A percentile compares a stretch with the other conserved stretches of the same genome.
Evolutionary conservation across 352 stramenopile species (phyloP).

Genomic region (Phytophthora macrochlamydospora): DNA sequence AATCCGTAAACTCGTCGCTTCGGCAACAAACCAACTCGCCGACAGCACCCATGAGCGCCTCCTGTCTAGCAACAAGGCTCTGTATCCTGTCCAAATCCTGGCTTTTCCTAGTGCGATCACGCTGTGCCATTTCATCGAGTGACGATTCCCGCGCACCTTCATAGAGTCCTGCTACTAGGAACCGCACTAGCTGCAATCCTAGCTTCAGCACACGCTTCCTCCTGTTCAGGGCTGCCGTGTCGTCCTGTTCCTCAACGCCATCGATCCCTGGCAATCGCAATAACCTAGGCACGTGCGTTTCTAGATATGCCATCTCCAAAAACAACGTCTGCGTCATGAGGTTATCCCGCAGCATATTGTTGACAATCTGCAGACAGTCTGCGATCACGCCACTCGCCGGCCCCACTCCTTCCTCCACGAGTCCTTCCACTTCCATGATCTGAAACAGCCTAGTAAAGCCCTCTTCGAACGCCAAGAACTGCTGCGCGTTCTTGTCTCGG

Average conservation of each 20-base stretch:
- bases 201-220: constrained; percentile 69
- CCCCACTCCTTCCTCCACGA: constrained; percentile 34
- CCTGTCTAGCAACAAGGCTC: constrained; percentile 63
- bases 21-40: constrained; percentile 67
- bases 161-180: constrained; percentile 63
- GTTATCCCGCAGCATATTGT: constrained; percentile 84
- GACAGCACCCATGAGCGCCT: constrained; percentile 61
- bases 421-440: constrained; percentile 75
- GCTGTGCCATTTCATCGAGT: constrained; percentile 59
- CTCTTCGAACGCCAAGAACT: constrained; percentile 85
- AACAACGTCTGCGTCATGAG: constrained; percentile 82
- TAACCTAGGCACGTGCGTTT: constrained; percentile 55
- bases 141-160: constrained; percentile 48
- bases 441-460: constrained; percentile 75
- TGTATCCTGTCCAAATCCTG: constrained; percentile 59
- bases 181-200: constrained; percentile 66
- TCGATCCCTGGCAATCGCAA: constrained; percentile 40
- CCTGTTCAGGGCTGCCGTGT: constrained; percentile 26
- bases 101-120: constrained; percentile 54
- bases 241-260: constrained; percentile 20
- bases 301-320: constrained; percentile 58
- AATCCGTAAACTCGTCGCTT: constrained; percentile 48
- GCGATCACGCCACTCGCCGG: constrained; percentile 56
- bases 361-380: constrained; percentile 80
- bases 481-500: constrained; percentile 72